Evolutionary conservation across 2,329 filamentous ascomycete genomes (phyloP), one percentile per base, ranked within the genome.

Genomic region (Sporothrix brasiliensis): DNA sequence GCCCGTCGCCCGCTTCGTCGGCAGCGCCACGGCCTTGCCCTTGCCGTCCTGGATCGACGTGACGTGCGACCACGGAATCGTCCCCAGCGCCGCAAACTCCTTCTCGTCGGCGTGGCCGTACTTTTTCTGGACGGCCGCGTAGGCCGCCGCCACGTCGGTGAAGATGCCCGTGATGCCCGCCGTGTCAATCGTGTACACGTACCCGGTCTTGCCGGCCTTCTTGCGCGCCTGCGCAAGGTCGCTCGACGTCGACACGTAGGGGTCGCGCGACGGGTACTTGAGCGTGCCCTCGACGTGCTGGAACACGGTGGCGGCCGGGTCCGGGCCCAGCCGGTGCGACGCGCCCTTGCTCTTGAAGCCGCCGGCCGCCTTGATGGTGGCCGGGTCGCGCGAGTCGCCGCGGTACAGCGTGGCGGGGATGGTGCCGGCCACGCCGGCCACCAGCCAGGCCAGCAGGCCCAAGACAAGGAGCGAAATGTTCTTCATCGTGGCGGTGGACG

Each of bases 241-340:
- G 30, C 54, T 39, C 30, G 54, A 41, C 30, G 54, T 60, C 30
- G 53, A 34, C 19, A 58, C 34, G 53, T 58, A 58, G 13, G 53
- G 27, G 53, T 58, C 54, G 14, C 30, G 30, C 16, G 54, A 58
- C 6, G 54, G 54, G 30, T 39, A 13, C 34, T 44, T 14, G 39
- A 47, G 39, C 39, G 39, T 47, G n/a, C 58, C 58, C 39, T 44
- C 58, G 58, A 47, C n/a, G 11, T 47, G 58, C 39, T 61, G 58
- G n/a, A 61, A 14, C 10, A 61, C 11, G 9, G 39, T 61, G 39
- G 19, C 58, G 39, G 13, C 58, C n/a, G 39, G 34, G 58, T 41
- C 58, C n/a, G 39, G 58, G 2, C 58, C 34, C 7, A 44, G 34
- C n/a, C 16, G 24, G 56, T 61, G 39, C 13, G n/a, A 41, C 16